A percentile compares a stretch with the other conserved stretches of the same genome.
These are phyloP conservation scores for Phytophthora cactorum DNA, from an alignment of 352 stramenopile species.

Conservation along the genomic window DNA sequence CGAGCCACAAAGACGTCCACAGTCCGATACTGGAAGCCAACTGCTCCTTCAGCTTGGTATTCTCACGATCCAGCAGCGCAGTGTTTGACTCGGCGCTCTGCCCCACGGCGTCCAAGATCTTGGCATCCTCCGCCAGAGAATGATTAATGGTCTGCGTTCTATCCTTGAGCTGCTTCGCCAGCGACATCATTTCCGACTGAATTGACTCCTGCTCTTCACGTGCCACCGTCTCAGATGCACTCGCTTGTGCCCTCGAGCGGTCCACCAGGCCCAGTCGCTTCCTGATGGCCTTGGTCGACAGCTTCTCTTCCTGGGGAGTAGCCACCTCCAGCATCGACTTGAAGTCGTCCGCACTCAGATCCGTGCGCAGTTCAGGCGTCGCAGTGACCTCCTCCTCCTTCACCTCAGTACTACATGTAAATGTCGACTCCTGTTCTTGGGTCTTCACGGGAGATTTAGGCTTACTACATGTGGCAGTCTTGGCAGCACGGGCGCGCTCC, in stretches of 20 bases:
- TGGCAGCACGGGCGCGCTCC: slow-evolving; percentile 9
- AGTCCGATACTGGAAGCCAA: slow-evolving; percentile 75
- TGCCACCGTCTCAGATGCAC: slow-evolving; percentile 48
- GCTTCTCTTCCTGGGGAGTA: slow-evolving; percentile 44
- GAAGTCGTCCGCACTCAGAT: slow-evolving; percentile 61
- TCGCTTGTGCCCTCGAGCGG: slow-evolving; percentile 32
- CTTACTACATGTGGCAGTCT: background rate
- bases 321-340: slow-evolving; percentile 62
- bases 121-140: slow-evolving; percentile 69
- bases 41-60: slow-evolving; percentile 65
- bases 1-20: slow-evolving; percentile 76
- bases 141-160: slow-evolving; percentile 79
- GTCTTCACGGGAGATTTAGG: background rate
- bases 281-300: slow-evolving; percentile 62
- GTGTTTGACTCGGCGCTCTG: slow-evolving; percentile 76
- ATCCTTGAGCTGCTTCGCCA: slow-evolving; percentile 77
- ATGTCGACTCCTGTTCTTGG: background rate
- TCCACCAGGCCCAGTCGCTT: slow-evolving; percentile 63
- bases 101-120: slow-evolving; percentile 78
- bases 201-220: slow-evolving; percentile 74
- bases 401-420: background rate
- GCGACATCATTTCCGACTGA: slow-evolving; percentile 76
- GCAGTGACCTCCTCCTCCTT: slow-evolving; percentile 5
- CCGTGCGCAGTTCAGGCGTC: slow-evolving; percentile 26
- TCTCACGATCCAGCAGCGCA: slow-evolving; percentile 64